These are phyloP conservation scores for Chara braunii DNA, from an alignment of 139 green algal species.

Conservation along the genomic window DNA sequence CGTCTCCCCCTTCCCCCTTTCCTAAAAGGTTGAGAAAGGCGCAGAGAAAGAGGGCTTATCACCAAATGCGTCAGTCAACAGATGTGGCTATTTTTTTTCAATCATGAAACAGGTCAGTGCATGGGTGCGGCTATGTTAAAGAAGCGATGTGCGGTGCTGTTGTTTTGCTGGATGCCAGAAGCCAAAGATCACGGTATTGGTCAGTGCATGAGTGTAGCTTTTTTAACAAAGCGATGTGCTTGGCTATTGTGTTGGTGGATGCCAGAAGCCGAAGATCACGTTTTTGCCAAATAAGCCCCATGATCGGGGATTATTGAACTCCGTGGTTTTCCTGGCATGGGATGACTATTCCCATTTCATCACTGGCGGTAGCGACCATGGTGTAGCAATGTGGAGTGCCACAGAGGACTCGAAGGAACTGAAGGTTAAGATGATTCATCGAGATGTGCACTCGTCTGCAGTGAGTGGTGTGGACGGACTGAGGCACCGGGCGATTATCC, in stretches of 20 bases:
- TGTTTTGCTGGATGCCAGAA: slow-evolving; percentile 3
- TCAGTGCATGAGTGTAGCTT: neutral
- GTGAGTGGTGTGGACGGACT: slow-evolving; percentile 17
- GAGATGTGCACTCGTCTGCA: slow-evolving; percentile 11
- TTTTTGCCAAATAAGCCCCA: slow-evolving; percentile 2
- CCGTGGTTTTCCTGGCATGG: slow-evolving; percentile 29
- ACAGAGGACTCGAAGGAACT: neutral
- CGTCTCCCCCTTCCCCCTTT: neutral
- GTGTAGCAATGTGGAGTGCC: slow-evolving; percentile 21
- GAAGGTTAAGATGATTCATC: slow-evolving; percentile 12
- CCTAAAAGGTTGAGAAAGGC: too few species aligned
- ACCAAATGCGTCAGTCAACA: too few species aligned
- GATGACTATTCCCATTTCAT: neutral
- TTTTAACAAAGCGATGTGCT: neutral
- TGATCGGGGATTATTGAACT: slow-evolving; percentile 30
- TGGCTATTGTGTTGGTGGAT: neutral
- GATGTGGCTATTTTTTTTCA: too few species aligned
- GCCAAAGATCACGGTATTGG: neutral
- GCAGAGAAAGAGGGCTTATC: too few species aligned
- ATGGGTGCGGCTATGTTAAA: neutral
- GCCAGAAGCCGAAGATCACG: neutral
- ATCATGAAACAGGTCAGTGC: too few species aligned
- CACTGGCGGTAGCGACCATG: slow-evolving; percentile 27
- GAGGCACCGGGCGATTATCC: neutral
- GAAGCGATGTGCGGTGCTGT: neutral